Evolutionary conservation across 495 filamentous ascomycete genomes (phyloP).

Genomic region (Achaetomiella virescens): DNA sequence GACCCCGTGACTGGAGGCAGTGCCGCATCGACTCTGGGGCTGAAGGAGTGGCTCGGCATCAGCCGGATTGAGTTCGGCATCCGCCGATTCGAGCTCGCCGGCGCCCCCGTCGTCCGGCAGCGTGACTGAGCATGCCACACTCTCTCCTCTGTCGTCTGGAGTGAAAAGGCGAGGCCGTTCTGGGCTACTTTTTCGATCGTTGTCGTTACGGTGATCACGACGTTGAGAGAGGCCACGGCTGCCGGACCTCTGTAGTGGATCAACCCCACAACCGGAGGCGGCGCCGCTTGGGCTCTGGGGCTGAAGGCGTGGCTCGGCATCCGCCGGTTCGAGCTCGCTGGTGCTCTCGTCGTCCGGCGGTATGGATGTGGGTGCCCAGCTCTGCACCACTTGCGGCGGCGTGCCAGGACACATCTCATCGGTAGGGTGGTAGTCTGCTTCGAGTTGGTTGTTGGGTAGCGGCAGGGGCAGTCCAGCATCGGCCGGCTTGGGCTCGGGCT

Average conservation of each 20-base stretch:
- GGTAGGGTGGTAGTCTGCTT: background rate
- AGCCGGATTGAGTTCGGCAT: slow-evolving; percentile 1
- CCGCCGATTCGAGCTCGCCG: background rate
- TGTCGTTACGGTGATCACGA: slow-evolving; percentile 9
- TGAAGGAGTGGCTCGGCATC: background rate
- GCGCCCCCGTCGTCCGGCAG: background rate
- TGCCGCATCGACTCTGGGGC: slow-evolving; percentile 9
- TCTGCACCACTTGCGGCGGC: slow-evolving; percentile 7
- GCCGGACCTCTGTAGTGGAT: slow-evolving; percentile 6
- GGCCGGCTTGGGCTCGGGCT: slow-evolving; percentile 10
- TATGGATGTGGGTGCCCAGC: background rate
- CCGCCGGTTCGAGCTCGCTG: slow-evolving; percentile 1
- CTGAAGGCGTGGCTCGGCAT: slow-evolving; percentile 5
- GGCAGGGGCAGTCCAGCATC: slow-evolving; percentile 7
- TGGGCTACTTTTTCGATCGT: slow-evolving; percentile 6
- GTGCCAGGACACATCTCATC: background rate
- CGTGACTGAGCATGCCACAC: too few relatives aligned
- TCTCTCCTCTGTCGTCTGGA: slow-evolving; percentile 12
- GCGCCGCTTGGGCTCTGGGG: slow-evolving; percentile 2
- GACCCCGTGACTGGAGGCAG: slow-evolving; percentile 11
- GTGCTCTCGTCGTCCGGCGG: slow-evolving; percentile 6
- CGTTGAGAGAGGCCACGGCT: slow-evolving; percentile 9
- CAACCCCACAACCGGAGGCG: slow-evolving; percentile 5
- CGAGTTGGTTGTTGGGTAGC: background rate
- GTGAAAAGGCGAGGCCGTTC: slow-evolving; percentile 4